phyloP scores from a whole-genome alignment of 129 eudicot species.

The Tagetes erecta region DNA sequence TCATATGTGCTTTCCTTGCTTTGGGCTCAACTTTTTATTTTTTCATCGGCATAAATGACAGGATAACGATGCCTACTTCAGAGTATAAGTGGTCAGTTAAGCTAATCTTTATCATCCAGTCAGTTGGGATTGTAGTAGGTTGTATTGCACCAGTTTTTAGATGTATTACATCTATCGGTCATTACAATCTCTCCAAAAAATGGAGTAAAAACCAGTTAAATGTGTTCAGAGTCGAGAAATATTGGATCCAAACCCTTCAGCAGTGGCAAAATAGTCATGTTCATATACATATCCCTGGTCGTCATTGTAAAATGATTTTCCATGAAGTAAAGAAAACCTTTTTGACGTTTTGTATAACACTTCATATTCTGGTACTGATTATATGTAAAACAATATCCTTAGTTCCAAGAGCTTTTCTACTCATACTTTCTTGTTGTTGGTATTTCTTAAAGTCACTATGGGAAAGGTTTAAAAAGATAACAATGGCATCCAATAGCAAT shows the following conservation, averaged over 20 bases:
- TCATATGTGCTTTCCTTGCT: neutral
- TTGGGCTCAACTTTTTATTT: neutral
- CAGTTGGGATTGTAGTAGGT: neutral
- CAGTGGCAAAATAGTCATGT: neutral
- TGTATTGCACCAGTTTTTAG: conserved; percentile 1
- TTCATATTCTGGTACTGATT: neutral
- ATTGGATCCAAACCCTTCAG: neutral
- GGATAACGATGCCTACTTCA: neutral
- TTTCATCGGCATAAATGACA: neutral
- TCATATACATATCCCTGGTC: neutral
- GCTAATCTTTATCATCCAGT: neutral
- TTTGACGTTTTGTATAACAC: neutral
- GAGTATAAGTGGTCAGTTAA: neutral
- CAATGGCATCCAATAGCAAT: neutral
- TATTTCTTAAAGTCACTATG: neutral
- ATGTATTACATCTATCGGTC: neutral
- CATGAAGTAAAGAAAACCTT: neutral
- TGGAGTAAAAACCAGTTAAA: conserved; percentile 12
- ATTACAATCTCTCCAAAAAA: neutral
- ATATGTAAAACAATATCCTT: neutral
- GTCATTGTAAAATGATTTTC: neutral
- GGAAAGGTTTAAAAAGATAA: neutral
- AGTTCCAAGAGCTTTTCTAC: neutral
- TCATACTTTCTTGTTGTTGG: neutral
- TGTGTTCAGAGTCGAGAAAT: neutral